phyloP scores from a whole-genome alignment of 345 rosid genomes.

The Gynandropsis gynandra region DNA sequence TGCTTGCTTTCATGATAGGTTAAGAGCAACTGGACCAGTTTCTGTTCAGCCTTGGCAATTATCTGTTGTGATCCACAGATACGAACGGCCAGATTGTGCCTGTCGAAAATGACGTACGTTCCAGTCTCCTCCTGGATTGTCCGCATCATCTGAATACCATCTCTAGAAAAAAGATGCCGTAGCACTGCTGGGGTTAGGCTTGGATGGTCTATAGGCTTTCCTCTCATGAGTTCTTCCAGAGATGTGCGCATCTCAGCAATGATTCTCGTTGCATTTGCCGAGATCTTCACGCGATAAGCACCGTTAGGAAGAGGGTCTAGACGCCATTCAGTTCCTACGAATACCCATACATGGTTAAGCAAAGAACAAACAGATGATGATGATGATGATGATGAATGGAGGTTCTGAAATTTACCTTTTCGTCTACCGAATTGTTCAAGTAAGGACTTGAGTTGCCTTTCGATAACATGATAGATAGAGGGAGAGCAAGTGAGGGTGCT shows the following conservation, averaged over 20 bases:
- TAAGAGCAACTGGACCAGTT: slow-evolving; percentile 47
- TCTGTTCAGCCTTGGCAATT: slow-evolving; percentile 43
- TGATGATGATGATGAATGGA: no score
- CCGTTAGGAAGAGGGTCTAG: slow-evolving; percentile 41
- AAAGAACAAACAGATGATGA: slow-evolving; percentile 9
- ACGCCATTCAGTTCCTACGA: slow-evolving; percentile 44
- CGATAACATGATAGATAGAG: slow-evolving; percentile 48
- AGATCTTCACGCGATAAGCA: slow-evolving; percentile 55
- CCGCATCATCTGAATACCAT: slow-evolving; percentile 47
- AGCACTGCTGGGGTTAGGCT: slow-evolving; percentile 44
- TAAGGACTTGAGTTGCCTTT: slow-evolving; percentile 44
- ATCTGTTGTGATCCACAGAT: slow-evolving; percentile 54
- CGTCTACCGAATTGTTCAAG: slow-evolving; percentile 32
- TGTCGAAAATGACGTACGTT: slow-evolving; percentile 55
- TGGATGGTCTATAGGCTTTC: slow-evolving; percentile 47
- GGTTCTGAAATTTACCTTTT: slow-evolving; percentile 37
- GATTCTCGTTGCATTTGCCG: slow-evolving; percentile 64
- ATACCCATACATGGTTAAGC: no score
- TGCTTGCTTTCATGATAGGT: slow-evolving; percentile 48
- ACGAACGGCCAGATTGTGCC: slow-evolving; percentile 37
- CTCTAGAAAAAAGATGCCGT: slow-evolving; percentile 56
- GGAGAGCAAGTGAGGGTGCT: slow-evolving; percentile 65
- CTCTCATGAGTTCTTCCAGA: slow-evolving; percentile 73
- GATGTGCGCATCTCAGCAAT: slow-evolving; percentile 75
- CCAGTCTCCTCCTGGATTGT: slow-evolving; percentile 50